Percentiles rank a stretch among this genome's conserved stretches.
These are phyloP conservation scores for Nannizziopsis barbatae DNA, from an alignment of 2,329 filamentous ascomycete genomes.

Conservation along the genomic window DNA sequence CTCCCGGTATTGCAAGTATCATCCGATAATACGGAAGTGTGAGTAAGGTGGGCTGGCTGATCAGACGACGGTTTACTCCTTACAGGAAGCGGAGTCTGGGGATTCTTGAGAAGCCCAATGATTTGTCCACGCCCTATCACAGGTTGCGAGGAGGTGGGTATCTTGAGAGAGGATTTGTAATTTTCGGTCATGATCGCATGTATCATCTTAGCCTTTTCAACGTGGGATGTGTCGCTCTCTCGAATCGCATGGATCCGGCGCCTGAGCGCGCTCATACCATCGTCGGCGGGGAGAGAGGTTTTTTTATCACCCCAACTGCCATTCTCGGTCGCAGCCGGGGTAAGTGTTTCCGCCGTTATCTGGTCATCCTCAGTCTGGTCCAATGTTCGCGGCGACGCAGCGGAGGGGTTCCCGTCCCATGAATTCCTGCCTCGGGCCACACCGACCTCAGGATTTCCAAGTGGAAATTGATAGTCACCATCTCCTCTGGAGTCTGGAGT, in stretches of 20 bases:
- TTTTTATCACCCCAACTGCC: conserved; percentile 2
- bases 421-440: conserved; percentile 15
- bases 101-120: conserved; percentile 20
- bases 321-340: not conserved
- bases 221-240: conserved; percentile 44
- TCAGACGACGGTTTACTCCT: conserved; percentile 23
- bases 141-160: not conserved
- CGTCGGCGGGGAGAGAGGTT: conserved; percentile 54
- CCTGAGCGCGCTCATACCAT: conserved; percentile 61
- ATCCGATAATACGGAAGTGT: conserved; percentile 21
- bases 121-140: conserved; percentile 19
- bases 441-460: conserved; percentile 15
- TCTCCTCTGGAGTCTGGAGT: too few species aligned
- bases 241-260: conserved; percentile 59
- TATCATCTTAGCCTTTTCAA: conserved; percentile 60
- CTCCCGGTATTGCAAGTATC: conserved; percentile 21
- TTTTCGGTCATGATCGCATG: conserved; percentile 60
- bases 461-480: too few species aligned
- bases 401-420: not conserved
- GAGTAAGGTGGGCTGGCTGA: conserved; percentile 20
- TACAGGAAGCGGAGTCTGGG: conserved; percentile 25
- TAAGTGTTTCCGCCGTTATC: not conserved
- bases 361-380: not conserved
- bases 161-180: conserved; percentile 43
- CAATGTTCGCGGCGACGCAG: not conserved